Evolutionary conservation across 805 yeast species (phyloP).

Genomic region (Candida nitratophila): DNA sequence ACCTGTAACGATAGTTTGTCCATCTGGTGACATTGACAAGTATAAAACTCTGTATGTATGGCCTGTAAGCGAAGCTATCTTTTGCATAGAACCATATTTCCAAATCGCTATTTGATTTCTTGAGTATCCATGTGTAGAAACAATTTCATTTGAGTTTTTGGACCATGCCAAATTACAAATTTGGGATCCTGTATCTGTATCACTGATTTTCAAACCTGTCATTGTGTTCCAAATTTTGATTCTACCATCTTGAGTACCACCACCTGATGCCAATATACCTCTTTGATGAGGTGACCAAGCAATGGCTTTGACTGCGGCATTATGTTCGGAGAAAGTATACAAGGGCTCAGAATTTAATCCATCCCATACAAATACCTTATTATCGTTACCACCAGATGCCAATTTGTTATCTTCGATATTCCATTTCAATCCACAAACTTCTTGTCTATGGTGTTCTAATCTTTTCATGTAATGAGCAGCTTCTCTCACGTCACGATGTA

Average conservation of each 20-base stretch:
- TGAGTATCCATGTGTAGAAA: constrained; percentile 92
- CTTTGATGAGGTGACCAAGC: constrained; percentile 98
- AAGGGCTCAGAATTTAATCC: constrained; percentile 65
- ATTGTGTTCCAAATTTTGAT: constrained; percentile 90
- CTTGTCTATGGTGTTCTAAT: constrained; percentile 74
- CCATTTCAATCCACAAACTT: constrained; percentile 96
- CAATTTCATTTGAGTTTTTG: constrained; percentile 82
- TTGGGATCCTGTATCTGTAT: constrained; percentile 93
- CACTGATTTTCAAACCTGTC: constrained; percentile 65
- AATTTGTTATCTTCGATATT: constrained; percentile 83
- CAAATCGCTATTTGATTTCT: constrained; percentile 86
- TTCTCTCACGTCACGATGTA: constrained; percentile 87
- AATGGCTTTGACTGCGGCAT: constrained; percentile 93
- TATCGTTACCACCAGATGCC: constrained; percentile 96
- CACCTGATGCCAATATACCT: constrained; percentile 90
- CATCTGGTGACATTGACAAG: constrained; percentile 88
- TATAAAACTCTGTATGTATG: constrained; percentile 91
- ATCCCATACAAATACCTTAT: constrained; percentile 81
- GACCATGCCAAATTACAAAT: constrained; percentile 95
- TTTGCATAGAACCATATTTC: constrained; percentile 92
- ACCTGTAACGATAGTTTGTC: constrained; percentile 94
- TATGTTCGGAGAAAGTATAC: constrained; percentile 71
- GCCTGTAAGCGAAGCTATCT: constrained; percentile 87
- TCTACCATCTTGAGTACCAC: constrained; percentile 90
- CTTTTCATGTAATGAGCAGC: constrained; percentile 74